Evolutionary conservation across 2,329 filamentous ascomycete species (phyloP).

Genomic region (Lachnellula suecica): DNA sequence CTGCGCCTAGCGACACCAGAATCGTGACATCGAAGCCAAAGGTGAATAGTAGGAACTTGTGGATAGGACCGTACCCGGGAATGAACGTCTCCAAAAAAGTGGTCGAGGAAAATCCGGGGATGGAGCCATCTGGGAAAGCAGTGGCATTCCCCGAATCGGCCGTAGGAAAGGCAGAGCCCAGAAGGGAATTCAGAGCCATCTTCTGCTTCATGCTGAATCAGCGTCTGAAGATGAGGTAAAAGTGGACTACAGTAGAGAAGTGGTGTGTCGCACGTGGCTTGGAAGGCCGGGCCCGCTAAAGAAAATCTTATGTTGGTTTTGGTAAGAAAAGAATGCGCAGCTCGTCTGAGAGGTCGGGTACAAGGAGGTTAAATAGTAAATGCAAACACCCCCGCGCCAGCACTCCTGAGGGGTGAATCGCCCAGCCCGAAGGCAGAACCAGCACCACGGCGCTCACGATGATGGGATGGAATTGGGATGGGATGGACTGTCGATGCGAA

Average conservation of each 20-base stretch:
- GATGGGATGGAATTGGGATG: too few relatives aligned
- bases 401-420: background rate
- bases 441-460: background rate
- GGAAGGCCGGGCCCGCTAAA: background rate
- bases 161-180: constrained; percentile 18
- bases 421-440: background rate
- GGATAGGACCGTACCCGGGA: constrained; percentile 32
- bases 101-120: constrained; percentile 18
- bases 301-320: background rate
- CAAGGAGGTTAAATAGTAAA: background rate
- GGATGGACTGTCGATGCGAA: too few relatives aligned
- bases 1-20: constrained; percentile 26
- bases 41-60: constrained; percentile 28
- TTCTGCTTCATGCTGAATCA: constrained; percentile 15
- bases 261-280: background rate
- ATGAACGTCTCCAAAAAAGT: constrained; percentile 32
- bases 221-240: constrained; percentile 2
- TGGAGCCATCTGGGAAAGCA: constrained; percentile 6
- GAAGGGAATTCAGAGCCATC: constrained; percentile 13
- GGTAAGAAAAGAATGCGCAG: background rate
- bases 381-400: too few relatives aligned
- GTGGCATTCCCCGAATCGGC: constrained; percentile 6
- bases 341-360: background rate
- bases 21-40: constrained; percentile 32
- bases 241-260: background rate